Conservation (phyloP, 1,139 yeast genomes). For the Arxiozyma slooffiae region DNA sequence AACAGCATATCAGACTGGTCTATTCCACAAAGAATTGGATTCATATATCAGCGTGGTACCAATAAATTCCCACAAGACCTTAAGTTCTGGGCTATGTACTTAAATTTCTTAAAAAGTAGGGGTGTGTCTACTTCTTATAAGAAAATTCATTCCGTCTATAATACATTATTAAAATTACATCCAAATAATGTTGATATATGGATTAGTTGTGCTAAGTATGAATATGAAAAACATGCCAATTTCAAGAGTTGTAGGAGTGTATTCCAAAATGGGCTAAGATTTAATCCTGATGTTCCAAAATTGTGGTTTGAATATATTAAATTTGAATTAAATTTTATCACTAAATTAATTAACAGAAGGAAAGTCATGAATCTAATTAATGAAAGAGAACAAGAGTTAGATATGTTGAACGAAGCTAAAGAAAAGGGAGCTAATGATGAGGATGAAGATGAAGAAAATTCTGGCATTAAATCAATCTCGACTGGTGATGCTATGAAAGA, state of each 20-base stretch:
- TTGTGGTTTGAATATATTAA: constrained; percentile 84
- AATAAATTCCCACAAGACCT: constrained; percentile 71
- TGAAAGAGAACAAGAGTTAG: constrained; percentile 51
- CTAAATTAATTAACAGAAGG: constrained; percentile 76
- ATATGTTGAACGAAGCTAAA: constrained; percentile 34
- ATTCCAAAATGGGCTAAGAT: constrained; percentile 75
- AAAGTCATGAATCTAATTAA: constrained; percentile 69
- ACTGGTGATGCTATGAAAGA: constrained; percentile 48
- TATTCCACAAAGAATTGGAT: constrained; percentile 69
- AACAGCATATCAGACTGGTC: constrained; percentile 77
- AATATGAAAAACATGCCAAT: constrained; percentile 78
- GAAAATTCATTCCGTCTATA: constrained; percentile 71
- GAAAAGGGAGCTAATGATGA: constrained; percentile 13
- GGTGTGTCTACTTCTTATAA: constrained; percentile 59
- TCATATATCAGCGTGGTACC: constrained; percentile 76
- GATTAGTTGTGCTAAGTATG: constrained; percentile 93
- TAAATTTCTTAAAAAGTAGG: constrained; percentile 54
- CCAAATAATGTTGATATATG: constrained; percentile 88
- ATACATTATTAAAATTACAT: constrained; percentile 70
- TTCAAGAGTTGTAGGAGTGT: constrained; percentile 82
- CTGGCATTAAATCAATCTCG: constrained; percentile 38
- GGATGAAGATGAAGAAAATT: constrained; percentile 28
- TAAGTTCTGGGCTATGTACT: constrained; percentile 68
- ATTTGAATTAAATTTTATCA: constrained; percentile 76
- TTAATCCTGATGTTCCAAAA: constrained; percentile 62